These are phyloP conservation scores for Aspergillus sp. DNA, from an alignment of 2,329 filamentous ascomycete species.

Conservation along the genomic window DNA sequence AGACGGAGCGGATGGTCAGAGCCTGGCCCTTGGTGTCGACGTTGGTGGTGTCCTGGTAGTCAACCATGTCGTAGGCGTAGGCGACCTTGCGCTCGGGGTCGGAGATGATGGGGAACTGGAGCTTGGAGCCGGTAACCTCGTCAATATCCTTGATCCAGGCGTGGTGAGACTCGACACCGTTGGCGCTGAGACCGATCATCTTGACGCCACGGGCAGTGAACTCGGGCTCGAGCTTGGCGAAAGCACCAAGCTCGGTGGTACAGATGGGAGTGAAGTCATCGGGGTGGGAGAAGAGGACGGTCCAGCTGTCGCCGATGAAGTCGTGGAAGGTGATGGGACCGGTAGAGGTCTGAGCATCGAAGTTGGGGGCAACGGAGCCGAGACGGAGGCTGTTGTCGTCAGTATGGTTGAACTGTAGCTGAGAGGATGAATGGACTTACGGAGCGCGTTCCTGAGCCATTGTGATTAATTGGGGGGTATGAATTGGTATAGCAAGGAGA, in stretches of 20 bases:
- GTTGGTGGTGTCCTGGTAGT: constrained; percentile 77
- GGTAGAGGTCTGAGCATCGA: constrained; percentile 60
- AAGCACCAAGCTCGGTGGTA: constrained; percentile 91
- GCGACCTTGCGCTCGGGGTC: constrained; percentile 74
- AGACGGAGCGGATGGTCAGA: constrained; percentile 92
- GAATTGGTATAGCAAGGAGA: constrained; percentile 3
- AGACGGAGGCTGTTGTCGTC: constrained; percentile 50
- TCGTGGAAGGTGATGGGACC: constrained; percentile 65
- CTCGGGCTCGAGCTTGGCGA: constrained; percentile 84
- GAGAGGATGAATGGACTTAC: constrained; percentile 25
- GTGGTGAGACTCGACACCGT: constrained; percentile 75
- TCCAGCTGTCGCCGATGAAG: constrained; percentile 64
- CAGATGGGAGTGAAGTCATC: constrained; percentile 89
- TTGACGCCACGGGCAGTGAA: constrained; percentile 83
- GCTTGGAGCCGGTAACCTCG: constrained; percentile 65
- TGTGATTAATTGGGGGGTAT: constrained; percentile 15
- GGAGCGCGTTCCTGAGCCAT: constrained; percentile 40
- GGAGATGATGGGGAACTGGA: constrained; percentile 73
- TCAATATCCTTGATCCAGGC: constrained; percentile 87
- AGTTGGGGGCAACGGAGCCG: constrained; percentile 61
- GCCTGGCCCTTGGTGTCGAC: constrained; percentile 73
- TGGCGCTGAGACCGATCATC: constrained; percentile 82
- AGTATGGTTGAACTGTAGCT: background rate
- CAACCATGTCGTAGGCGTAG: constrained; percentile 75
- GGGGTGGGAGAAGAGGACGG: constrained; percentile 65